Conservation (phyloP, 768 basidiomycete genomes). For the Termitomyces sp. region DNA sequence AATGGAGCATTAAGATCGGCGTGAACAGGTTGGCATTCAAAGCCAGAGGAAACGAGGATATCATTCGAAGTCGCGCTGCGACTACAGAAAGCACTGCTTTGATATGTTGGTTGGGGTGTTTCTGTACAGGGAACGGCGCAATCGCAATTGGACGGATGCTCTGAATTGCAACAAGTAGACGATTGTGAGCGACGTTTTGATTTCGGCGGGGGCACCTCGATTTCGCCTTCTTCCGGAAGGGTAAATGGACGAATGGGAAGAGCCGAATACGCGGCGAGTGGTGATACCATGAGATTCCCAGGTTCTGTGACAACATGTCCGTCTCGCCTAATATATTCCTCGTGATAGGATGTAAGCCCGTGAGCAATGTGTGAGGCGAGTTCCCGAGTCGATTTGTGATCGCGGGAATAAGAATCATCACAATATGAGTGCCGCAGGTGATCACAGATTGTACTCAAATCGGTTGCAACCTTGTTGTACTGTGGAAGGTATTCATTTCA, state of each 20-base stretch:
- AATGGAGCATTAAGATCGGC: neutral
- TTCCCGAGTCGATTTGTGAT: constrained; percentile 6
- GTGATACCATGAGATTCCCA: constrained; percentile 36
- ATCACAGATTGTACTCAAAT: constrained; percentile 26
- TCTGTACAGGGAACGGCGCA: constrained; percentile 11
- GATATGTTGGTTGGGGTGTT: constrained; percentile 2
- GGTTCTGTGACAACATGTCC: constrained; percentile 31
- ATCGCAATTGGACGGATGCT: constrained; percentile 20
- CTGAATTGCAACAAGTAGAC: constrained; percentile 20
- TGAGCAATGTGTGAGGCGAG: constrained; percentile 12
- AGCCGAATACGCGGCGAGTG: constrained; percentile 33
- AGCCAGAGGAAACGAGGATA: neutral
- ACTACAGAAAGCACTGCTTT: neutral
- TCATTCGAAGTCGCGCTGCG: neutral
- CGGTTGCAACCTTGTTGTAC: constrained; percentile 32
- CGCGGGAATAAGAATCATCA: constrained; percentile 4
- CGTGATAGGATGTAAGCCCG: constrained; percentile 24
- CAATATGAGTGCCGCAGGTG: neutral
- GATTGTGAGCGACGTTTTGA: constrained; percentile 5
- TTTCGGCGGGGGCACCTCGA: constrained; percentile 1
- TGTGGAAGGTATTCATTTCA: constrained; percentile 14
- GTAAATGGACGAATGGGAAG: constrained; percentile 24
- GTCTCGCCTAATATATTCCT: constrained; percentile 28
- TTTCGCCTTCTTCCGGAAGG: constrained; percentile 33
- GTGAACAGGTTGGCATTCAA: neutral